Conservation (phyloP, 192 early-diverging fungal species). For the Thamnidium elegans region DNA sequence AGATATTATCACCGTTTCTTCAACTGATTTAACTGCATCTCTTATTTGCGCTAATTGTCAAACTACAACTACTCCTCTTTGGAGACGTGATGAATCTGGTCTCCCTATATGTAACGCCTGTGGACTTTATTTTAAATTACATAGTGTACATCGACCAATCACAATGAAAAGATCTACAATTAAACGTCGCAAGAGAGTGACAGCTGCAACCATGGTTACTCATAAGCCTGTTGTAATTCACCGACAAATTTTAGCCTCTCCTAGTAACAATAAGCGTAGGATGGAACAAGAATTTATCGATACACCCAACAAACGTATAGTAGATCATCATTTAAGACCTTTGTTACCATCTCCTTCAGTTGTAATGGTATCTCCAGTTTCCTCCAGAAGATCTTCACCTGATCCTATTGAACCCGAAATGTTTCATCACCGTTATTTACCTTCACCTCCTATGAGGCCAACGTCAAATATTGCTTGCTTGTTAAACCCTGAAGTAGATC, state of each 20-base stretch:
- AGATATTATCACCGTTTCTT: background rate
- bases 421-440: constrained; percentile 20
- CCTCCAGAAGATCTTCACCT: background rate
- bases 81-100: constrained; percentile 68
- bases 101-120: constrained; percentile 88
- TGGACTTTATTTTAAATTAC: constrained; percentile 85
- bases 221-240: background rate
- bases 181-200: constrained; percentile 56
- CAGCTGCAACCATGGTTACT: constrained; percentile 7
- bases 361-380: background rate
- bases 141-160: constrained; percentile 71
- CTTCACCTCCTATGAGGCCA: constrained; percentile 26
- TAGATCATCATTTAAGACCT: constrained; percentile 15
- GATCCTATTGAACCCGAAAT: constrained; percentile 24
- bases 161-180: constrained; percentile 68
- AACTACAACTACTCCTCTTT: constrained; percentile 66
- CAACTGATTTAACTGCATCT: background rate
- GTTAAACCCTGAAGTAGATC: constrained; percentile 28
- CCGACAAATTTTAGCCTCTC: background rate
- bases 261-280: background rate
- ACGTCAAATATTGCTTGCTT: constrained; percentile 22
- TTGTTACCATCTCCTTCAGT: constrained; percentile 2
- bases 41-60: constrained; percentile 68
- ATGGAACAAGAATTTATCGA: background rate
- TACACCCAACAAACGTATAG: constrained; percentile 1